Conservation (phyloP, 2,329 filamentous ascomycete species). For the Rhynchosporium agropyri region DNA sequence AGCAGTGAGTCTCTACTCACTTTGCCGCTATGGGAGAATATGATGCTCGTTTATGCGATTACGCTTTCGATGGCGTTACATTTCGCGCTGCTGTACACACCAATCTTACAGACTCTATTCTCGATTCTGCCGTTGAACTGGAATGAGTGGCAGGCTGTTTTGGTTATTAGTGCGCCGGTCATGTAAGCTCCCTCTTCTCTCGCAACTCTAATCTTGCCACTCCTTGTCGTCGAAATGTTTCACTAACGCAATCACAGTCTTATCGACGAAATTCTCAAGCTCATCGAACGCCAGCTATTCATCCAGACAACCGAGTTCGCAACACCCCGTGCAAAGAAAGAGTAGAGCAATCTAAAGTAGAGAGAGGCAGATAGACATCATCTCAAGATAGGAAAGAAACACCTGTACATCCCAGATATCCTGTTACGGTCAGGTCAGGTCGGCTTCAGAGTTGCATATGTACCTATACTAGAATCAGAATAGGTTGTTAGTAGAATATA, state of each 20-base stretch:
- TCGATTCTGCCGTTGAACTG: conserved; percentile 85
- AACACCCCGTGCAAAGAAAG: conserved; percentile 39
- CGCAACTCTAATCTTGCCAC: neutral
- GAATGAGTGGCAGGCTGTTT: conserved; percentile 89
- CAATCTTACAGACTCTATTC: conserved; percentile 85
- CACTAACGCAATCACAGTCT: conserved; percentile 46
- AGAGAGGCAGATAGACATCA: neutral
- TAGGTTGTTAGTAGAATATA: conserved; percentile 31
- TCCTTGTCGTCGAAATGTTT: neutral
- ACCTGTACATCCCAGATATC: too few relatives aligned
- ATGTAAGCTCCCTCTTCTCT: conserved; percentile 65
- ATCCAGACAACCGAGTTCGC: conserved; percentile 41
- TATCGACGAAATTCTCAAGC: conserved; percentile 70
- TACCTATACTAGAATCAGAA: conserved; percentile 32
- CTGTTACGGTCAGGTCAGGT: too few relatives aligned
- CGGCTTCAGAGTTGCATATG: conserved; percentile 14
- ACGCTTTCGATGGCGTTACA: conserved; percentile 90
- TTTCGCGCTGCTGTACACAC: conserved; percentile 90
- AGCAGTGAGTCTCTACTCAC: conserved; percentile 93
- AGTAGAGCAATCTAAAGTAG: conserved; percentile 27
- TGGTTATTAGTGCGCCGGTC: conserved; percentile 86
- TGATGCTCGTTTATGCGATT: conserved; percentile 97
- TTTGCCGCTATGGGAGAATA: conserved; percentile 95
- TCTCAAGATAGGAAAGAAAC: neutral
- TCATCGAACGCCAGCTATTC: conserved; percentile 58